phyloP scores from a whole-genome alignment of 371 early-diverging fungal species.

The Polyrhizophydium stewartii region DNA sequence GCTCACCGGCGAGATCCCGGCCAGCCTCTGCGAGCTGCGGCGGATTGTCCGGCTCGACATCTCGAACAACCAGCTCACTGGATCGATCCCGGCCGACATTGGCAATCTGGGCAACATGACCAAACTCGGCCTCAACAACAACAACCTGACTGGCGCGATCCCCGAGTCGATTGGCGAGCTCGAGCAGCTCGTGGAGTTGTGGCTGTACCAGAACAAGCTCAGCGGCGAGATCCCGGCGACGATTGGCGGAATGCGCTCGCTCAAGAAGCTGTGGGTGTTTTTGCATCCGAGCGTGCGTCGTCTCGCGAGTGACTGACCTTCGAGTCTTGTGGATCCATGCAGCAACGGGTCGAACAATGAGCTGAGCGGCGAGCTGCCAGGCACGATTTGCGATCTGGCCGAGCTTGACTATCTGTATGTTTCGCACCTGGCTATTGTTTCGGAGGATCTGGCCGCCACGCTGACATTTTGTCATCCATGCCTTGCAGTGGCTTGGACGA shows the following conservation, averaged over 20 bases:
- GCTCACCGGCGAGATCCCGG: not conserved
- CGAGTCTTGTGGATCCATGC: not conserved
- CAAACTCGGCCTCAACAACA: not conserved
- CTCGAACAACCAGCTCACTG: slow-evolving; percentile 2
- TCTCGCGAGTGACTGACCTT: not conserved
- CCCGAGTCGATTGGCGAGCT: not conserved
- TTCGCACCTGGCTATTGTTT: no score
- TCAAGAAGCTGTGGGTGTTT: no score
- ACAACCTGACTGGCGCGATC: not conserved
- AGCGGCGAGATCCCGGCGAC: not conserved
- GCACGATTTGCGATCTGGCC: no score
- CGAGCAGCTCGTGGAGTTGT: not conserved
- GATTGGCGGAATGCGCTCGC: not conserved
- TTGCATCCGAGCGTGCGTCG: not conserved
- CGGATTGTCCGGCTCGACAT: not conserved
- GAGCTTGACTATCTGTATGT: not conserved
- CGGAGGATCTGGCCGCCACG: no score
- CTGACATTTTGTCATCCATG: no score
- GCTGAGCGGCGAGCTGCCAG: no score
- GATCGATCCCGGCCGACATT: slow-evolving; percentile 7
- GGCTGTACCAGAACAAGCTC: not conserved
- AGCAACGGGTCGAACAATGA: not conserved
- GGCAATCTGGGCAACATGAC: not conserved
- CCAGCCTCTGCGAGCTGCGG: not conserved
- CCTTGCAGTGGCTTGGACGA: no score